A percentile compares a stretch with the other conserved stretches of the same genome.
Conservation (phyloP, 192 early-diverging fungal genomes). For the Podila epicladia region DNA sequence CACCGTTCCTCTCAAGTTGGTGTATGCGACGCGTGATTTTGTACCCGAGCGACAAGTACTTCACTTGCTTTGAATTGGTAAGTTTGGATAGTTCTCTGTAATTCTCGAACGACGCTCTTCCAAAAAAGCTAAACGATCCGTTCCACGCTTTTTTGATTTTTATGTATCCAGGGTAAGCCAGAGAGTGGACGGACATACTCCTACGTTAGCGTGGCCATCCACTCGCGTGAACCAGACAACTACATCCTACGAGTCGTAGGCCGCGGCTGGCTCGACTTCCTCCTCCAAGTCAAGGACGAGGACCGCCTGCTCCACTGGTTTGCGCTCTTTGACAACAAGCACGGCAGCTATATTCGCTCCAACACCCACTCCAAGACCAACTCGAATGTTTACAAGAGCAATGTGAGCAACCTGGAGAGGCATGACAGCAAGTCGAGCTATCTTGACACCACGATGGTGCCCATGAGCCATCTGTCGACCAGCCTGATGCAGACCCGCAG, state of each 20-base stretch:
- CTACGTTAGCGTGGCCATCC: conserved; percentile 14
- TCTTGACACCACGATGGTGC: background rate
- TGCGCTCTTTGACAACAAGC: conserved; percentile 32
- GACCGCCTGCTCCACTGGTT: conserved; percentile 35
- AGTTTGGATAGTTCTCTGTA: background rate
- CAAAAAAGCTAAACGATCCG: background rate
- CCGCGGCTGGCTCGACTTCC: conserved; percentile 10
- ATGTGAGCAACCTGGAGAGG: background rate
- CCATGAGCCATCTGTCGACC: background rate
- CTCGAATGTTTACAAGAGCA: background rate
- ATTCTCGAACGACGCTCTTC: background rate
- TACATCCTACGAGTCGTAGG: conserved; percentile 32
- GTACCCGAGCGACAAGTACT: conserved; percentile 55
- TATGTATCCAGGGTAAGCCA: conserved; percentile 25
- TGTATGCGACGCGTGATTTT: conserved; percentile 58
- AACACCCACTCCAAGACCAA: background rate
- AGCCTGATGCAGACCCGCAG: background rate
- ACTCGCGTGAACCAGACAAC: conserved; percentile 22
- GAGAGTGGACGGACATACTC: conserved; percentile 39
- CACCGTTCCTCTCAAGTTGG: conserved; percentile 59
- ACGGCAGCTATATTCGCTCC: background rate
- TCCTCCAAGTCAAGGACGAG: conserved; percentile 44
- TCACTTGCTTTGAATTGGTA: conserved; percentile 56
- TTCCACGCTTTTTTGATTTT: background rate
- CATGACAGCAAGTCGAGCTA: background rate